Base-by-base conservation (phyloP, 495 filamentous ascomycete genomes). In the Podospora comata region DNA sequence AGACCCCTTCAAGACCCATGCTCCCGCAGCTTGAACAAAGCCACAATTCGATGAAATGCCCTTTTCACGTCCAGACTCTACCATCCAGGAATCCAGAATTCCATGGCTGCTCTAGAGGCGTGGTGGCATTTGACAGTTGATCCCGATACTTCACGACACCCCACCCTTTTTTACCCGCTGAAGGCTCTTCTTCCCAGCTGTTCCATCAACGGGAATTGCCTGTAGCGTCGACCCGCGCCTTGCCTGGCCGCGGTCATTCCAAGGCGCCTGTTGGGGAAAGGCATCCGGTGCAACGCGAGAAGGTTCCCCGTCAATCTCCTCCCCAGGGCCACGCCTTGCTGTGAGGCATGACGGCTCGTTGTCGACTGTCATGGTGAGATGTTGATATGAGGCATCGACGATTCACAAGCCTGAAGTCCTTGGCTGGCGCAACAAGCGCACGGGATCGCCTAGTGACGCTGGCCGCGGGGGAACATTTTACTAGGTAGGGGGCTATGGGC, bases 41-140 rank as follows among this genome's bases (percentile, higher is more conserved):
- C 39, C 39, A 48, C n/a, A 26, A 58, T 58, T 26, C 55, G 23
- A 19, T 58, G 23, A 20, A 20, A 58, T 58, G 55, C 7, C 20
- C 18, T 48, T 57, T 26, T 57, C 27, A 30, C 32, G n/a, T 19
- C 48, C 20, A 4, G 16, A 39, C 60, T 11, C 34, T 44, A 4
- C 34, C 28, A 63, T 63, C 28, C 28, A 63, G 15, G 34, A 63
- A 63, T 63, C 60, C 32, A 63, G 60, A 63, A 63, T 44, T 34
- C 60, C 60, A 63, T 63, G 60, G 23, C 60, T 53, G 28, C 60
- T 63, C 60, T 5, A 63, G n/a, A 3, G 18, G 15, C 59, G 5
- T 26, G 20, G 5, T 60, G 59, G 59, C 26, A 23, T 60, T 60
- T 32, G 19, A 32, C 59, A 32, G 15, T 32, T 32, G 23, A 20